phyloP scores from a whole-genome alignment of 257 asterid genomes.

The Rehmannia glutinosa region DNA sequence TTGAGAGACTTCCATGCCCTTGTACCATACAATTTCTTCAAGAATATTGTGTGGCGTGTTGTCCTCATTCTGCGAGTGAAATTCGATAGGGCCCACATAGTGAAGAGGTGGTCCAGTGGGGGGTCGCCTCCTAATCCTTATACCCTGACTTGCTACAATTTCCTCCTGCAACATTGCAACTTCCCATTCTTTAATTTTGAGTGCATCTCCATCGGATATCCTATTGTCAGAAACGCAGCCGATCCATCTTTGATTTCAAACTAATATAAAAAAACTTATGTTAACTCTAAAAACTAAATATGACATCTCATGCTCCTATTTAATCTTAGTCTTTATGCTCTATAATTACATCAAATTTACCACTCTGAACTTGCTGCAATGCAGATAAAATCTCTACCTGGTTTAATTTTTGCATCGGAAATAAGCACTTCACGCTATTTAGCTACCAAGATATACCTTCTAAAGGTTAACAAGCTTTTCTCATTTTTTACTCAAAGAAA shows the following conservation, averaged over 20 bases:
- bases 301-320: not conserved
- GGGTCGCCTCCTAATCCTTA: slow-evolving; percentile 76
- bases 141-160: slow-evolving; percentile 82
- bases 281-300: not conserved
- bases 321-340: not conserved
- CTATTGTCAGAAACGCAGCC: slow-evolving; percentile 24
- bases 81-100: slow-evolving; percentile 85
- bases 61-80: slow-evolving; percentile 52
- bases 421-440: too few species aligned
- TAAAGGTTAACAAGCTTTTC: not conserved
- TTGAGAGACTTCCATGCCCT: slow-evolving; percentile 77
- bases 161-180: slow-evolving; percentile 69
- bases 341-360: not conserved
- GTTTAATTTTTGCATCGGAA: too few species aligned
- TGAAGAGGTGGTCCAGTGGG: slow-evolving; percentile 73
- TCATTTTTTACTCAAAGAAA: not conserved
- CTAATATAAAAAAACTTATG: too few species aligned
- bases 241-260: slow-evolving; percentile 46
- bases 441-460: too few species aligned
- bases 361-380: not conserved
- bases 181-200: slow-evolving; percentile 81
- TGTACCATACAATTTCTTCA: slow-evolving; percentile 90
- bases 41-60: slow-evolving; percentile 67
- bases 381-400: not conserved
- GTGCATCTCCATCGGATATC: slow-evolving; percentile 51